Evolutionary conservation across 495 filamentous ascomycete genomes (phyloP).

Genomic region (Aspergillus cristatus): DNA sequence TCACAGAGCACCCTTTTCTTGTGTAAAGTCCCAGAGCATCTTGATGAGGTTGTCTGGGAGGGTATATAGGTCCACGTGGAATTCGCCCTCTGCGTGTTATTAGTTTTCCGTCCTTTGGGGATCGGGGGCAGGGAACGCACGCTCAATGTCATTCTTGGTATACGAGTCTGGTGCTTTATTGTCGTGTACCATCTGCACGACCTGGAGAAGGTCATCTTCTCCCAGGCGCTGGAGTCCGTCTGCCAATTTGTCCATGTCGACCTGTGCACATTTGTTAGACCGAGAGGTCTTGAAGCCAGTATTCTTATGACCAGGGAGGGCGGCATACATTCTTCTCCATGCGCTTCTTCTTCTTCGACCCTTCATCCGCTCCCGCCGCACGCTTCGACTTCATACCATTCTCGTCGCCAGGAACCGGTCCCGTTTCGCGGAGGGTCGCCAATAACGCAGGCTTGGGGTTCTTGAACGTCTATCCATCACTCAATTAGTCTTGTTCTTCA

Average conservation of each 20-base stretch:
- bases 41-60: slow-evolving; percentile 70
- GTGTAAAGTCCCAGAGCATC: slow-evolving; percentile 86
- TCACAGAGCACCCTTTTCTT: slow-evolving; percentile 35
- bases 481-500: not conserved
- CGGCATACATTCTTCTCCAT: slow-evolving; percentile 58
- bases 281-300: no score
- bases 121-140: slow-evolving; percentile 41
- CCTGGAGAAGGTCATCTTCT: slow-evolving; percentile 85
- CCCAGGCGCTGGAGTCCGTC: slow-evolving; percentile 77
- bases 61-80: slow-evolving; percentile 96
- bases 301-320: no score
- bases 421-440: slow-evolving; percentile 64
- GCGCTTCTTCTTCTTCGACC: slow-evolving; percentile 67
- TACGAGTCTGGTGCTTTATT: slow-evolving; percentile 88
- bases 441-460: slow-evolving; percentile 82
- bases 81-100: slow-evolving; percentile 68
- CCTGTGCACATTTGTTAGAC: slow-evolving; percentile 21
- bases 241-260: slow-evolving; percentile 95
- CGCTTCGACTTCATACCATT: slow-evolving; percentile 49
- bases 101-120: not conserved
- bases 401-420: slow-evolving; percentile 70
- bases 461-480: slow-evolving; percentile 75
- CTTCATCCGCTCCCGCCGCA: slow-evolving; percentile 42
- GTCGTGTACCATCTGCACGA: slow-evolving; percentile 97
- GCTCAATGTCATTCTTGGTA: slow-evolving; percentile 92